Conservation (phyloP, 2,329 filamentous ascomycete species). For the Nigrospora oryzae region DNA sequence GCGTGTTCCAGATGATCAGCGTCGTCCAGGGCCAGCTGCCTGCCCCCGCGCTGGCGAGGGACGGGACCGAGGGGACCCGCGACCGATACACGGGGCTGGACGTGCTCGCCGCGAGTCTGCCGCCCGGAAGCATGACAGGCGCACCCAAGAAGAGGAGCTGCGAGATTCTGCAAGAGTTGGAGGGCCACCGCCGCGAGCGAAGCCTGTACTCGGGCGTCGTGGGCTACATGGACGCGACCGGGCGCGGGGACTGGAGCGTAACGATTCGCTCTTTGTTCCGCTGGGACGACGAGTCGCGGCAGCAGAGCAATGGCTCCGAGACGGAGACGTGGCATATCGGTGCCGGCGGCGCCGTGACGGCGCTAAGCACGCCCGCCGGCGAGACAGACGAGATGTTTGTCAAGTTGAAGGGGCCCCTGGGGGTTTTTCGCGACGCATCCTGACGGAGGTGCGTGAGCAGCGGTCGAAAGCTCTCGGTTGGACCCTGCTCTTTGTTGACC, state of each 20-base stretch:
- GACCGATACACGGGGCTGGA: constrained; percentile 54
- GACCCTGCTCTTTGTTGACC: no score
- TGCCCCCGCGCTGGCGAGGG: neutral
- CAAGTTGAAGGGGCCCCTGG: constrained; percentile 54
- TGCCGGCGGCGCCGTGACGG: constrained; percentile 84
- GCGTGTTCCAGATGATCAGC: constrained; percentile 85
- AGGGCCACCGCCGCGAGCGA: constrained; percentile 49
- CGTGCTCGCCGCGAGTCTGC: constrained; percentile 68
- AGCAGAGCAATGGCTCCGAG: constrained; percentile 13
- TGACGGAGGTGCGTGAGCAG: constrained; percentile 4
- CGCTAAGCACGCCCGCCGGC: constrained; percentile 67
- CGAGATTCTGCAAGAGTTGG: constrained; percentile 66
- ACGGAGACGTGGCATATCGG: constrained; percentile 71
- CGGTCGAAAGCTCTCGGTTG: neutral
- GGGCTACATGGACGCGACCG: constrained; percentile 81
- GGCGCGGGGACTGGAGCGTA: constrained; percentile 83
- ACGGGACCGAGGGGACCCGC: no score
- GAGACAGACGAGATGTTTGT: constrained; percentile 90
- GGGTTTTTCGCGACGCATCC: constrained; percentile 29
- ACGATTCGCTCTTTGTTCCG: constrained; percentile 76
- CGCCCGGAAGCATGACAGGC: constrained; percentile 93
- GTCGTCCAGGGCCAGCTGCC: constrained; percentile 67
- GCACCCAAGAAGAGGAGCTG: constrained; percentile 91
- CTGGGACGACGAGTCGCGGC: constrained; percentile 51
- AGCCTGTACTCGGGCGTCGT: constrained; percentile 83